A percentile compares a stretch with the other conserved stretches of the same genome.
These are phyloP conservation scores for Setomelanomma holmii DNA, from an alignment of 2,329 filamentous ascomycete species.

Conservation along the genomic window DNA sequence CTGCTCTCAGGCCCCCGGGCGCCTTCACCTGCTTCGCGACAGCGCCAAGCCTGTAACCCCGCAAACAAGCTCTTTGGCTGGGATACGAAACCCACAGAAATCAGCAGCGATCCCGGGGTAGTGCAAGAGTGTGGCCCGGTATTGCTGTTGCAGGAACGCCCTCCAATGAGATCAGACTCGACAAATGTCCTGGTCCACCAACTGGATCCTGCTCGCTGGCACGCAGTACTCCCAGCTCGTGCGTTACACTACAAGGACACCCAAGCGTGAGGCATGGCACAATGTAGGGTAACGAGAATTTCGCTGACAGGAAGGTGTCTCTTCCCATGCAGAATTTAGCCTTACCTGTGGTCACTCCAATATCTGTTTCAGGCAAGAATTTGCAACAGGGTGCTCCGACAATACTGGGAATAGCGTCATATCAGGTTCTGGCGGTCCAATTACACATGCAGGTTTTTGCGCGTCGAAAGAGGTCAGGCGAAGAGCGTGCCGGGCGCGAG, in stretches of 20 bases:
- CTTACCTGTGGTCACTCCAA: background rate
- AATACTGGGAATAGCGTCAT: background rate
- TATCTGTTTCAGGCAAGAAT: background rate
- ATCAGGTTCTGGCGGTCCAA: background rate
- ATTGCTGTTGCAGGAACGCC: slow-evolving; percentile 14
- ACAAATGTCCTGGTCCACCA: slow-evolving; percentile 2
- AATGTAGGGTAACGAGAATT: slow-evolving; percentile 2
- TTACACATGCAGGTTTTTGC: background rate
- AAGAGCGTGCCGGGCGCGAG: background rate
- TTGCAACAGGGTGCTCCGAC: background rate
- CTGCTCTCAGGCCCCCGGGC: background rate
- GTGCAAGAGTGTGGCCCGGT: slow-evolving; percentile 23
- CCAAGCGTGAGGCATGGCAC: background rate
- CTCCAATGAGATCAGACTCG: slow-evolving; percentile 11
- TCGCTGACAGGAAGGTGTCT: slow-evolving; percentile 2
- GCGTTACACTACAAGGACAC: slow-evolving; percentile 10
- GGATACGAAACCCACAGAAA: slow-evolving; percentile 3
- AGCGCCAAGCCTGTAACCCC: slow-evolving; percentile 22
- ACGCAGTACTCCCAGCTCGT: slow-evolving; percentile 9
- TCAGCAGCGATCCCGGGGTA: slow-evolving; percentile 31
- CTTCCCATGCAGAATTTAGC: background rate
- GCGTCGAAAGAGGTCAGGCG: background rate
- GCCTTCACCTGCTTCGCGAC: slow-evolving; percentile 4
- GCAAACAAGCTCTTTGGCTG: slow-evolving; percentile 30
- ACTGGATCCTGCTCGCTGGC: slow-evolving; percentile 10